Percentiles rank a stretch among this genome's conserved stretches.
These are phyloP conservation scores for Linum trigynum DNA, from an alignment of 345 rosid species.

Conservation along the genomic window DNA sequence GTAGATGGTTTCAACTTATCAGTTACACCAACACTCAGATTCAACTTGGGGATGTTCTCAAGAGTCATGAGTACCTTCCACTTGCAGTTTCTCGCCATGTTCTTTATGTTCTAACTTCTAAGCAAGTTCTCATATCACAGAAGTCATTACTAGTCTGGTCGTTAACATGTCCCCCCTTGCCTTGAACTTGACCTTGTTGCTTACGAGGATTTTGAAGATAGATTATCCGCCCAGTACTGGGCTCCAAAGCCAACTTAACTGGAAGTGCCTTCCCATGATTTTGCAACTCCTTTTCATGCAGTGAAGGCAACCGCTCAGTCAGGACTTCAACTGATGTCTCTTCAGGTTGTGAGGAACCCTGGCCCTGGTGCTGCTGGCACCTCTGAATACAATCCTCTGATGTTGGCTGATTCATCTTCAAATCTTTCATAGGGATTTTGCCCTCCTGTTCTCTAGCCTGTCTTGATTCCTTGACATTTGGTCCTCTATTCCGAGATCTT, in stretches of 20 bases:
- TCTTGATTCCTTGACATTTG: neutral
- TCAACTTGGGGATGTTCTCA: neutral
- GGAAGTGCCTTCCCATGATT: neutral
- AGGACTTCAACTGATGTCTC: neutral
- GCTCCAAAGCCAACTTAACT: neutral
- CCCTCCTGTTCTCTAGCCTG: neutral
- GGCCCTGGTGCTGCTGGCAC: neutral
- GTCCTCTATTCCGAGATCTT: neutral
- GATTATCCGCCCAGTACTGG: neutral
- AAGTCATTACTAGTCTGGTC: too few species aligned
- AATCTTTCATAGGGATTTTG: too few species aligned
- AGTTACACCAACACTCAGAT: too few species aligned
- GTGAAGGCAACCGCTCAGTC: neutral
- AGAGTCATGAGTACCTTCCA: neutral
- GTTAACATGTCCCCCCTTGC: too few species aligned
- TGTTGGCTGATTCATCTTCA: too few species aligned
- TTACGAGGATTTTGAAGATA: too few species aligned
- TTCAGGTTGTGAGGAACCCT: neutral
- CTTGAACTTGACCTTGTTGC: neutral
- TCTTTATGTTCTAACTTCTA: too few species aligned
- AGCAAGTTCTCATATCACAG: too few species aligned
- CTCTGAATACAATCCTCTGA: neutral
- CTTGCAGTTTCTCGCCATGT: neutral
- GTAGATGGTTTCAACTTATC: neutral
- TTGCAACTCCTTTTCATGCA: neutral